Evolutionary conservation across 495 filamentous ascomycete species (phyloP).

Genomic region (Penicillium robsamsonii): DNA sequence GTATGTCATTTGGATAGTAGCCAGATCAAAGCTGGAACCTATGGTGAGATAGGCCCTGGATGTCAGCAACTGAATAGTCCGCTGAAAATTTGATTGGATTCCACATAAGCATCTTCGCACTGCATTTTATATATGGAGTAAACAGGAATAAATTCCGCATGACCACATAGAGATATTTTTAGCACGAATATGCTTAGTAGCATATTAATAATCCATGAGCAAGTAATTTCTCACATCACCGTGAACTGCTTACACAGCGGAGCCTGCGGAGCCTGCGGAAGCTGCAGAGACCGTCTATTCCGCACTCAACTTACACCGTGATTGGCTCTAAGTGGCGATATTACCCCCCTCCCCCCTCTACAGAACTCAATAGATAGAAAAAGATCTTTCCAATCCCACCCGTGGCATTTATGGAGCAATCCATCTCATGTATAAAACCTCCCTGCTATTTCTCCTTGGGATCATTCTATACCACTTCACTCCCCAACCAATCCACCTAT

Average conservation of each 20-base stretch:
- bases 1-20: background rate
- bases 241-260: no score
- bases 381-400: background rate
- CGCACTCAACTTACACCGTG: background rate
- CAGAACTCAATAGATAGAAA: background rate
- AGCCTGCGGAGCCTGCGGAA: no score
- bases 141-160: background rate
- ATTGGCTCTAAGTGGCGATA: background rate
- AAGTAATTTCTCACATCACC: no score
- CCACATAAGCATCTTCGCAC: background rate
- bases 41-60: background rate
- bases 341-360: background rate
- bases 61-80: background rate
- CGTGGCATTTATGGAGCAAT: background rate
- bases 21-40: background rate
- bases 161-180: no score
- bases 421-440: background rate
- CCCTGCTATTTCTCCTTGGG: background rate
- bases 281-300: no score
- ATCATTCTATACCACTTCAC: background rate
- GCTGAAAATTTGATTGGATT: background rate
- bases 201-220: background rate
- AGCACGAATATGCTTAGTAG: background rate
- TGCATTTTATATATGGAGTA: no score
- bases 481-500: background rate